Percentiles rank a stretch among this genome's conserved stretches.
These are phyloP conservation scores for Aspergillus carbonarius DNA, from an alignment of 2,329 filamentous ascomycete species.

Conservation along the genomic window DNA sequence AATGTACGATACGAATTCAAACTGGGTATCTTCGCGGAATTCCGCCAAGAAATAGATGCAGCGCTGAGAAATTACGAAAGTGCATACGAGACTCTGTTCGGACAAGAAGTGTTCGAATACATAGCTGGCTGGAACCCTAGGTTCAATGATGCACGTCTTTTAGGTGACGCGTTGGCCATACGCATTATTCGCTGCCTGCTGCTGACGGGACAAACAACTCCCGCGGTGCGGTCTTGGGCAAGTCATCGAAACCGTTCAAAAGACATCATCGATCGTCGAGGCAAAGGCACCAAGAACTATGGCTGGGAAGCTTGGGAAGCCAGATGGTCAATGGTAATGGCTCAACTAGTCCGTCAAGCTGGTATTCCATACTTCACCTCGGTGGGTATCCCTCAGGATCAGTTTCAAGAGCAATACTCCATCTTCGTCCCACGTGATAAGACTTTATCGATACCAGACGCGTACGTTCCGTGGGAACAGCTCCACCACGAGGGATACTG, in stretches of 20 bases:
- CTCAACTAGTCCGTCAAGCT: conserved; percentile 56
- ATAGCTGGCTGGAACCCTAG: conserved; percentile 86
- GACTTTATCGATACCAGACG: conserved; percentile 48
- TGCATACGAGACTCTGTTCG: conserved; percentile 80
- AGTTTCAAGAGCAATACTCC: conserved; percentile 28
- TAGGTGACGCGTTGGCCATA: conserved; percentile 79
- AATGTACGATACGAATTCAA: conserved; percentile 95
- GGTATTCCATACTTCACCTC: conserved; percentile 48
- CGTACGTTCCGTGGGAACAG: conserved; percentile 57
- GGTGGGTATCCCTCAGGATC: conserved; percentile 25
- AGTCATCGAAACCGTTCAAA: conserved; percentile 71
- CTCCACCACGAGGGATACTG: conserved; percentile 65
- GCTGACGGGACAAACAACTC: conserved; percentile 74
- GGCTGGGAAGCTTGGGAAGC: conserved; percentile 94
- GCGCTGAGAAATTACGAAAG: conserved; percentile 83
- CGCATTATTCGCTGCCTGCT: conserved; percentile 79
- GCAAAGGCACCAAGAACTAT: conserved; percentile 83
- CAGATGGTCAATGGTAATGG: conserved; percentile 65
- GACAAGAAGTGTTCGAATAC: conserved; percentile 79
- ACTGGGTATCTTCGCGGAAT: conserved; percentile 84
- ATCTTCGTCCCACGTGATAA: conserved; percentile 55
- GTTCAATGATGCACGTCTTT: conserved; percentile 87
- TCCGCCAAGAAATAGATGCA: conserved; percentile 86
- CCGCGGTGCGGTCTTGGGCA: conserved; percentile 78
- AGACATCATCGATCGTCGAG: conserved; percentile 77